Conservation (phyloP, 2,329 filamentous ascomycete genomes). For the Hirsutella minnesotensis region DNA sequence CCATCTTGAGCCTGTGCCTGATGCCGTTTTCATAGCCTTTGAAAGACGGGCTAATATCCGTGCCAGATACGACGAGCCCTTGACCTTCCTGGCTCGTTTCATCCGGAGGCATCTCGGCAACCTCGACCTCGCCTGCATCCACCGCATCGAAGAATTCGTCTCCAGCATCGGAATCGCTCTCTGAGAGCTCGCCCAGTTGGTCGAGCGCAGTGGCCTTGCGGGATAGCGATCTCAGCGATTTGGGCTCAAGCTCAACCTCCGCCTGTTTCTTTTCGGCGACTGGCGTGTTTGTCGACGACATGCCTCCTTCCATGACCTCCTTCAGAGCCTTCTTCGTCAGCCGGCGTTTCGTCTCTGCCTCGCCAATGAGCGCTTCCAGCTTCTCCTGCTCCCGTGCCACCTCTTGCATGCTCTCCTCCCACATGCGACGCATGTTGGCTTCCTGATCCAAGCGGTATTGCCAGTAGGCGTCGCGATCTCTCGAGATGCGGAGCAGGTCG, state of each 20-base stretch:
- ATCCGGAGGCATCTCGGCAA: conserved; percentile 52
- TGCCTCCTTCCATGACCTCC: conserved; percentile 58
- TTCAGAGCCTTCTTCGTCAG: conserved; percentile 80
- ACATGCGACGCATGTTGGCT: conserved; percentile 83
- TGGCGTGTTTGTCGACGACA: conserved; percentile 19
- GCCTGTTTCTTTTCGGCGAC: conserved; percentile 16
- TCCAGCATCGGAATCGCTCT: conserved; percentile 69
- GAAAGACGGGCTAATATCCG: conserved; percentile 68
- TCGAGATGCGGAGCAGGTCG: conserved; percentile 81
- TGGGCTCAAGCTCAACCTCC: conserved; percentile 20
- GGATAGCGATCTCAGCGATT: conserved; percentile 27
- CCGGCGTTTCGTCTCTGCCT: conserved; percentile 82
- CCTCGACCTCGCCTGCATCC: conserved; percentile 81
- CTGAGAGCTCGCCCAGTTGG: conserved; percentile 63
- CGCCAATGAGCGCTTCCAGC: conserved; percentile 74
- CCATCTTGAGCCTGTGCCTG: conserved; percentile 69
- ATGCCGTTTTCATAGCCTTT: conserved; percentile 86
- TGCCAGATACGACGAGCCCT: conserved; percentile 25
- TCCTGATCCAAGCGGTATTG: conserved; percentile 89
- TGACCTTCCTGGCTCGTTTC: conserved; percentile 30
- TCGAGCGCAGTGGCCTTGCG: conserved; percentile 56
- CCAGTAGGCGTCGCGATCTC: conserved; percentile 93
- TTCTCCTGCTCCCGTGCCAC: conserved; percentile 92
- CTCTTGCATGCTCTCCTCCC: conserved; percentile 98
- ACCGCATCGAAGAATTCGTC: conserved; percentile 97